Percentiles rank a stretch among this genome's conserved stretches.
Conservation (phyloP, 495 filamentous ascomycete species). For the Hypoxylon fuscum region DNA sequence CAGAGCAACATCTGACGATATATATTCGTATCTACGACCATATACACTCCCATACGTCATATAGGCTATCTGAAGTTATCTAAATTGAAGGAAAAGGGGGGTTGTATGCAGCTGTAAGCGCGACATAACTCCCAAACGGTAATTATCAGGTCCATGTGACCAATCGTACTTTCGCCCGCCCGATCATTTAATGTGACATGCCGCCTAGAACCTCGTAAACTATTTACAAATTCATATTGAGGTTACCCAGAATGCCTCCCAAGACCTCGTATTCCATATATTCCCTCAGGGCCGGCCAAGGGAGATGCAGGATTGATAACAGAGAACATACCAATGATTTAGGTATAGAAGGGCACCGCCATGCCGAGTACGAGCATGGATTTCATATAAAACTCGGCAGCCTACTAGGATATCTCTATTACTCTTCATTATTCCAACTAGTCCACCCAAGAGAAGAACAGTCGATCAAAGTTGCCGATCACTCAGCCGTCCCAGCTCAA, state of each 20-base stretch:
- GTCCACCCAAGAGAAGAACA: not conserved
- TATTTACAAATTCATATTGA: not conserved
- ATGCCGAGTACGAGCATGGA: not conserved
- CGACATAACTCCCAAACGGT: constrained; percentile 24
- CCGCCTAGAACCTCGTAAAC: constrained; percentile 20
- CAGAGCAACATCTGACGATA: constrained; percentile 4
- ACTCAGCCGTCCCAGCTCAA: not conserved
- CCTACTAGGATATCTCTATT: not conserved
- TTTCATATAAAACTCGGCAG: constrained; percentile 9
- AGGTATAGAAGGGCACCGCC: not conserved
- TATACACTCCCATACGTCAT: not conserved
- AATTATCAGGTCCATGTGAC: constrained; percentile 12
- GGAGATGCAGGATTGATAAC: not conserved
- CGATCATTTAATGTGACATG: constrained; percentile 22
- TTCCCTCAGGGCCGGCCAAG: not conserved
- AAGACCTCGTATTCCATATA: constrained; percentile 22
- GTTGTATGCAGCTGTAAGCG: constrained; percentile 20
- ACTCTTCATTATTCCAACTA: not conserved
- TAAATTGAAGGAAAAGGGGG: constrained; percentile 4
- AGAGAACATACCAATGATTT: not conserved
- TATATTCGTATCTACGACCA: constrained; percentile 17
- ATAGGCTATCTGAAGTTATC: constrained; percentile 7
- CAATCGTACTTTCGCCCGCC: constrained; percentile 34
- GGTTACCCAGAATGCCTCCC: not conserved
- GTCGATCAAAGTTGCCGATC: not conserved